Base-by-base conservation (phyloP, 371 early-diverging fungal genomes). In the Lichtheimia ramosa region DNA sequence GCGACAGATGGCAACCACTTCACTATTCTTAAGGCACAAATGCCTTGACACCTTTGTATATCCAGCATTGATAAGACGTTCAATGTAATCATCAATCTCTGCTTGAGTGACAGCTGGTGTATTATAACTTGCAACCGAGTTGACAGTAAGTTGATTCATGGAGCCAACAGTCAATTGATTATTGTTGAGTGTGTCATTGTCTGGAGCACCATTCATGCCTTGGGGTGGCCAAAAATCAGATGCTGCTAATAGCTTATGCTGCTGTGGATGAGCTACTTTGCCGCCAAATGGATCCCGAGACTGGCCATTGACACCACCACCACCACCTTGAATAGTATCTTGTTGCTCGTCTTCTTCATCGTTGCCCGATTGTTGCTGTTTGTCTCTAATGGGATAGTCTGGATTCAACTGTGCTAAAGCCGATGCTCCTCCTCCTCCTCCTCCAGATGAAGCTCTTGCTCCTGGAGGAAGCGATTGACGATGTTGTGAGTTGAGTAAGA, bases 1-100 rank as follows among this genome's bases (percentile, higher is more conserved):
- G 49, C 85, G 86, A 75, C 98, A 98, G 58, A 99, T 88, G 20
- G 85, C 89, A 41, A 82, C 77, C 60, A 99, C 94, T 74, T 98
- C 98, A 16, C 87, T 79, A 66, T 85, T 89, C 66, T 89, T 90
- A 15, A 92, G 69, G 65, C 90, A 90, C 23, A 92, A 74, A 24
- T 82, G 71, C 66, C 91, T 91, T 14, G 88, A 82, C 13, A 89
- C 81, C 64, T 90, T 92, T 42, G 86, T 78, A 69, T 89, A 87
- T 14, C 94, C 91, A 15, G 88, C 90, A 34, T 90, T 90, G 42
- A 93, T 73, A 13, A 96, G 80, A 51, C 93, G 83, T 50, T 85
- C 81, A 61, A 95, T 94, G 71, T 92, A 88, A 63, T 94, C 94
- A 77, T 96, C 95, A 25, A 96, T 61, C 54, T 89, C 84, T 42